Evolutionary conservation across 2,329 filamentous ascomycete genomes (phyloP).

Genomic region (Lizonia empirigonia): DNA sequence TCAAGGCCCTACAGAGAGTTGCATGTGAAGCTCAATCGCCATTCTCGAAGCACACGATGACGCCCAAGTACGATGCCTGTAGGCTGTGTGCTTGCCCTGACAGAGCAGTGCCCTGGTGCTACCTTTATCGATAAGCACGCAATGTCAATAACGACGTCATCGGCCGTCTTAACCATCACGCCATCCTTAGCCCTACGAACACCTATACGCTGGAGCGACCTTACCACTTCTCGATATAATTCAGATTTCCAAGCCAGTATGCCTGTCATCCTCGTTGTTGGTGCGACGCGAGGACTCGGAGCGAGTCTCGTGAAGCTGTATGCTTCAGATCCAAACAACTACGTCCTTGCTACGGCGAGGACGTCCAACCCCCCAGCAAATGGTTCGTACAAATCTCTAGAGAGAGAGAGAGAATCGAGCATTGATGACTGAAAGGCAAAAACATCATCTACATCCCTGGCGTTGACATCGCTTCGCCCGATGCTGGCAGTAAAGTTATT

Average conservation of each 20-base stretch:
- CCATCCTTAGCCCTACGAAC: background rate
- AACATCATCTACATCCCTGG: conserved; percentile 63
- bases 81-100: too few species aligned
- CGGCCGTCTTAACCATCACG: background rate
- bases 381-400: conserved; percentile 14
- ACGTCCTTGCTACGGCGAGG: conserved; percentile 66
- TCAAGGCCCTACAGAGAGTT: background rate
- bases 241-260: conserved; percentile 22
- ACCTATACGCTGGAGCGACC: too few species aligned
- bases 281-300: conserved; percentile 71
- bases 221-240: too few species aligned
- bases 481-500: conserved; percentile 49
- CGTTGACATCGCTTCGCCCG: conserved; percentile 58
- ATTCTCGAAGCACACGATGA: too few species aligned
- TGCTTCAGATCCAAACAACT: conserved; percentile 50
- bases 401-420: too few species aligned
- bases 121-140: conserved; percentile 15
- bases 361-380: conserved; percentile 52
- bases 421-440: conserved; percentile 1
- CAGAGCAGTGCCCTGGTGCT: too few species aligned
- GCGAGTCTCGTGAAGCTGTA: conserved; percentile 66
- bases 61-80: too few species aligned
- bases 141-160: conserved; percentile 13
- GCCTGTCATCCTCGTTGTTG: conserved; percentile 64
- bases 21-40: too few species aligned